Base-by-base conservation (phyloP, 1,284 basidiomycete species). In the Leccinum insolens region DNA sequence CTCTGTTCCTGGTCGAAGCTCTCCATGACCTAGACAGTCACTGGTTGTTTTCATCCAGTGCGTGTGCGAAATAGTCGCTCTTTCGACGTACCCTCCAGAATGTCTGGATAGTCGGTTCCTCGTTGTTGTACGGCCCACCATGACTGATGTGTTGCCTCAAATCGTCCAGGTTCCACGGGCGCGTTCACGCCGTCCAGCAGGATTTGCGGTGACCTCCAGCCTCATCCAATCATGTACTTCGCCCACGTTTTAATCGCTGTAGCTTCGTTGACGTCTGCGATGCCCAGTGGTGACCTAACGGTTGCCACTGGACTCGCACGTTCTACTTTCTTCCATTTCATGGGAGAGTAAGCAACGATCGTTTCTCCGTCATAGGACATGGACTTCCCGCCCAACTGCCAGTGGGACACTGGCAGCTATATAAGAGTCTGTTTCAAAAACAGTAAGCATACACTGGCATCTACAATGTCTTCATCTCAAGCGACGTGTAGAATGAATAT, bases 141-240 rank as follows among this genome's bases (percentile, higher is more conserved):
- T 96, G 95, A 60, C 88, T 85, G 3, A 93, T 94, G 75, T 97
- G 83, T 15, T 77, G 76, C 67, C 89, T 84, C 69, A 97, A 79
- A 78, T 98, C 95, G 15, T 90, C 88, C 9, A 98, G 74, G 77
- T 96, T 25, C 93, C 67, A 98, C 91, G 0, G 91, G 89, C 0
- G 91, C 84, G 71, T 95, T 90, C 55, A 93, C 91, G 7, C 95
- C 95, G 0, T 95, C 94, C 9, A 97, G 84, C 1, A 96, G 82
- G 68, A 94, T 91, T 73, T 94, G 94, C 2, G 31, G 31, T 31
- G 31, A 20, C 44, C 7, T 5, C n/a, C 46, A 20, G n/a, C 46
- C n/a, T 20, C 46, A 49, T 49, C 17, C 5, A 44, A 52, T 31
- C 28, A 59, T 59, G 57, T 31, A 31, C 28, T 31, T 59, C 3